A percentile compares a stretch with the other conserved stretches of the same genome.
These are phyloP conservation scores for Fusarium vanettenii DNA, from an alignment of 2,329 filamentous ascomycete species.

Conservation along the genomic window DNA sequence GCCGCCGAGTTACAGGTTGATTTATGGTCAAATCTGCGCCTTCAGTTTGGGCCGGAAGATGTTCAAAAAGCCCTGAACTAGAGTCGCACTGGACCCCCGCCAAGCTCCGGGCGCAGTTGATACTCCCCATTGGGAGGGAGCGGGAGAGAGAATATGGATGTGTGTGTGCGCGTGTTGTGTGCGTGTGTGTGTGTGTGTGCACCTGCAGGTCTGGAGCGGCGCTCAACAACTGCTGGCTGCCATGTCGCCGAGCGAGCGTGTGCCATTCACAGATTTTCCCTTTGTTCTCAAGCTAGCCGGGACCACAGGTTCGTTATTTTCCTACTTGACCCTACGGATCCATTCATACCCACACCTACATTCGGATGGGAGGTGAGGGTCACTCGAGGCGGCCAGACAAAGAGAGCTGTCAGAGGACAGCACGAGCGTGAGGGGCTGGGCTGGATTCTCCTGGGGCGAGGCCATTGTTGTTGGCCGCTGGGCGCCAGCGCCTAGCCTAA, in stretches of 20 bases:
- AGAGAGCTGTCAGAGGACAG: conserved; percentile 30
- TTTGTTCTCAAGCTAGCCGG: conserved; percentile 26
- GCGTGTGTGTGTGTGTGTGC: conserved; percentile 23
- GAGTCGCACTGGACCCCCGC: conserved; percentile 32
- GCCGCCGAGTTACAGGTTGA: conserved; percentile 4
- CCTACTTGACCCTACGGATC: conserved; percentile 16
- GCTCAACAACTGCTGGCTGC: conserved; percentile 25
- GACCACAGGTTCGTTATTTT: conserved; percentile 24
- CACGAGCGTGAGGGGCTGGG: conserved; percentile 39
- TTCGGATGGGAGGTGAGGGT: conserved; percentile 35
- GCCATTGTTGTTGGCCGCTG: conserved; percentile 40
- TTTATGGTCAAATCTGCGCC: conserved; percentile 7
- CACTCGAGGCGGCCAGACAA: conserved; percentile 21
- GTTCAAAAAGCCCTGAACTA: conserved; percentile 29
- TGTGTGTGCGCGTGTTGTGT: conserved; percentile 26
- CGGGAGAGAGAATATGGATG: conserved; percentile 20
- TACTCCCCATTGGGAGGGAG: conserved; percentile 26
- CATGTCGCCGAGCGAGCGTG: conserved; percentile 30
- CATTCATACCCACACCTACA: conserved; percentile 5
- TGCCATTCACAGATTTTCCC: conserved; percentile 18
- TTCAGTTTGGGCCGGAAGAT: conserved; percentile 28
- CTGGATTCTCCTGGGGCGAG: conserved; percentile 28
- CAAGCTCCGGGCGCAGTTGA: conserved; percentile 23
- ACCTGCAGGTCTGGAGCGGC: not conserved
- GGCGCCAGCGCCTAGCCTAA: conserved; percentile 41